A percentile compares a stretch with the other conserved stretches of the same genome.
These are phyloP conservation scores for Thelonectria olida DNA, from an alignment of 2,329 filamentous ascomycete species.

Conservation along the genomic window DNA sequence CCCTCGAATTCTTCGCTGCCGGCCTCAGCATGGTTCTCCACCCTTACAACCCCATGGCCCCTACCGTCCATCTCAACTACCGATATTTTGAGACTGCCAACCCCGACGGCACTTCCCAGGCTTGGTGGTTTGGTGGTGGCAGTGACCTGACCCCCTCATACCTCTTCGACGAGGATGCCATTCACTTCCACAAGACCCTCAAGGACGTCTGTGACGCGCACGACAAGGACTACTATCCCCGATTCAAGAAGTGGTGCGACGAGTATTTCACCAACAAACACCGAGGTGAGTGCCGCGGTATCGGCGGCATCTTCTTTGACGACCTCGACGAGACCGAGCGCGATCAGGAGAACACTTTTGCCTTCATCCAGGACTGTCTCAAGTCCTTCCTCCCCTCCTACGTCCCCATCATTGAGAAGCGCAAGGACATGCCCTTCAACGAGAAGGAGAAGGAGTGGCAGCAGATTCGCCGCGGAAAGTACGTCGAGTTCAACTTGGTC, in stretches of 20 bases:
- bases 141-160: conserved; percentile 94
- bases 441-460: conserved; percentile 95
- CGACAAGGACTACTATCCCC: conserved; percentile 89
- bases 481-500: conserved; percentile 98
- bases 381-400: conserved; percentile 91
- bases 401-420: conserved; percentile 83
- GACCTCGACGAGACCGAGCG: conserved; percentile 90
- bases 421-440: conserved; percentile 92
- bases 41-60: conserved; percentile 94
- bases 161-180: conserved; percentile 95
- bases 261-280: conserved; percentile 97
- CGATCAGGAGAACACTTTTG: conserved; percentile 88
- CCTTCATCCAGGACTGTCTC: conserved; percentile 86
- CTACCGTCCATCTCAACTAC: conserved; percentile 98
- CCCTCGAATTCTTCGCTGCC: conserved; percentile 93
- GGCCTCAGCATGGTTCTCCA: conserved; percentile 94
- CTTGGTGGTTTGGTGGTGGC: conserved; percentile 98
- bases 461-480: conserved; percentile 90
- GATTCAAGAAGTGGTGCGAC: conserved; percentile 98
- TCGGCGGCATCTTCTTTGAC: conserved; percentile 99
- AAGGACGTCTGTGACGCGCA: conserved; percentile 95
- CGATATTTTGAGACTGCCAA: conserved; percentile 97
- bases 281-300: conserved; percentile 82
- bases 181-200: conserved; percentile 94
- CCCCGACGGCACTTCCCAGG: conserved; percentile 79